These are phyloP conservation scores for Citrullus colocynthis DNA, from an alignment of 306 rosid species.

Conservation along the genomic window DNA sequence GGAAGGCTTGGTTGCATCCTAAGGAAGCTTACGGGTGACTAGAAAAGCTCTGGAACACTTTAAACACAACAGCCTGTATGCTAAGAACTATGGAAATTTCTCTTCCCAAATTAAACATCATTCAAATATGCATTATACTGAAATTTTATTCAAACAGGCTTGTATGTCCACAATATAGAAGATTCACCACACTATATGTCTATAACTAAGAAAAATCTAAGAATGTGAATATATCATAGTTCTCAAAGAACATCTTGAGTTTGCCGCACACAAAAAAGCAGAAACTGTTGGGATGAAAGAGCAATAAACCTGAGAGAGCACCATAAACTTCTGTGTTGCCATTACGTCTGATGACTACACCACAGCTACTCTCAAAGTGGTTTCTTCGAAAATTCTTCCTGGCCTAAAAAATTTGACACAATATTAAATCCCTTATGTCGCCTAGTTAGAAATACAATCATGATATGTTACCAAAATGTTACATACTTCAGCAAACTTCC, in stretches of 20 bases:
- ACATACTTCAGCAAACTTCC: slow-evolving; percentile 10
- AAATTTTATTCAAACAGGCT: not conserved
- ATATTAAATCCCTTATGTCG: not conserved
- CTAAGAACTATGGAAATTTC: not conserved
- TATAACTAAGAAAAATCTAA: not conserved
- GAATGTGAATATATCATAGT: not conserved
- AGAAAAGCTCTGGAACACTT: not conserved
- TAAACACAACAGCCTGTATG: not conserved
- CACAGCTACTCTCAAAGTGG: not conserved
- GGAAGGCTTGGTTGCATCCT: not conserved
- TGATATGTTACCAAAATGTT: not conserved
- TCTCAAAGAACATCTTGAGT: not conserved
- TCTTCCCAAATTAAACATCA: not conserved
- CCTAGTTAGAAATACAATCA: not conserved
- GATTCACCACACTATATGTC: not conserved
- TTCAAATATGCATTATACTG: not conserved
- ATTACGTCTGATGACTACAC: not conserved
- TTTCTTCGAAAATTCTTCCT: slow-evolving; percentile 7
- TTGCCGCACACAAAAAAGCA: not conserved
- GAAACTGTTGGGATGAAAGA: not conserved
- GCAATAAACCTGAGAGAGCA: not conserved
- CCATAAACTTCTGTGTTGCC: not conserved
- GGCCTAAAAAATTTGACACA: not conserved
- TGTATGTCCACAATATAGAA: not conserved
- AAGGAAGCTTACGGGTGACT: not conserved